Conservation (phyloP, 345 rosid genomes). For the Eucalyptus marginata region DNA sequence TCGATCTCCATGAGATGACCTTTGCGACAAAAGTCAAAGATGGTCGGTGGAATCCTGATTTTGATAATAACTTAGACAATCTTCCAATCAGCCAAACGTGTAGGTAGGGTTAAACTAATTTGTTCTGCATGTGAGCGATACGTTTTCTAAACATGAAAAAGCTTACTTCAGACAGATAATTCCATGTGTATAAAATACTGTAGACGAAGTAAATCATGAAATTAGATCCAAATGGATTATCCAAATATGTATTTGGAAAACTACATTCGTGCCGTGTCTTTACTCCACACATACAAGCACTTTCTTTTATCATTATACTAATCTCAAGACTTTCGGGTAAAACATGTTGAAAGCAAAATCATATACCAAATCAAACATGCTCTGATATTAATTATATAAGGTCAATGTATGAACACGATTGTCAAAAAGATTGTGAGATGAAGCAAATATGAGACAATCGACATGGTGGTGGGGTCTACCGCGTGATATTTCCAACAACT, state of each 20-base stretch:
- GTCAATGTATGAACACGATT: background rate
- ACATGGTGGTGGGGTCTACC: background rate
- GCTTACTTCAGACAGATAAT: no score
- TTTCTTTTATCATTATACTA: background rate
- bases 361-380: background rate
- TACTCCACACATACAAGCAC: background rate
- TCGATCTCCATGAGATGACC: no score
- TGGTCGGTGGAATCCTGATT: no score
- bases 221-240: background rate
- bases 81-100: no score
- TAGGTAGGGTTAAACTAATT: no score
- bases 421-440: background rate
- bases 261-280: background rate
- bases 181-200: background rate
- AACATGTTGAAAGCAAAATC: background rate
- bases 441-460: background rate
- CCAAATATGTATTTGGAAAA: background rate
- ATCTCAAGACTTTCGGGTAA: background rate
- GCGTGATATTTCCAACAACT: background rate
- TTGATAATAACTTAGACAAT: no score
- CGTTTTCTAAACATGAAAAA: no score
- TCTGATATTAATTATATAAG: background rate
- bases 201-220: background rate
- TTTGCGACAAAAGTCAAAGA: no score
- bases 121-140: no score